These are phyloP conservation scores for Prosopis cineraria DNA, from an alignment of 306 rosid species.

Conservation along the genomic window DNA sequence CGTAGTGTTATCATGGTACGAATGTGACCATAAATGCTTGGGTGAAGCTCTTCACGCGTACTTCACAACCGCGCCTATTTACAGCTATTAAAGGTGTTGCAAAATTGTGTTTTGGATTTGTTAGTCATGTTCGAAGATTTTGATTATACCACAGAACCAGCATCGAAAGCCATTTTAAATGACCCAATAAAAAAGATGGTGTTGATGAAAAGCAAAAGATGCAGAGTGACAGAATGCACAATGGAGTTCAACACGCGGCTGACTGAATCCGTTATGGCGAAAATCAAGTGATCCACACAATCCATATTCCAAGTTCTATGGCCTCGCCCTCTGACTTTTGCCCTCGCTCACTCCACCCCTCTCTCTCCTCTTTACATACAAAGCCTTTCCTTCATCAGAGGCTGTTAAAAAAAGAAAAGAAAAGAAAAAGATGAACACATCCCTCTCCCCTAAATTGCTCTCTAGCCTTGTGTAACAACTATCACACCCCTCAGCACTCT, in stretches of 20 bases:
- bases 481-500: slow-evolving; percentile 8
- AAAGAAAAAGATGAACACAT: neutral
- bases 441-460: neutral
- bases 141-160: too few species aligned
- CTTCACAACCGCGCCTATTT: neutral
- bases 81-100: neutral
- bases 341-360: slow-evolving; percentile 6
- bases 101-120: neutral
- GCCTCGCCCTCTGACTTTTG: slow-evolving; percentile 8
- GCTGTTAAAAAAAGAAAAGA: neutral
- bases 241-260: slow-evolving; percentile 16
- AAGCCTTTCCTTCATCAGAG: slow-evolving; percentile 19
- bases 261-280: slow-evolving; percentile 21
- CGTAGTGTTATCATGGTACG: neutral
- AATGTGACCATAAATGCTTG: neutral
- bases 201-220: neutral
- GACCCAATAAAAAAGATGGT: neutral
- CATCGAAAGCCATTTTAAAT: too few species aligned
- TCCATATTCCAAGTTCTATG: neutral
- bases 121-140: neutral
- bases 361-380: slow-evolving; percentile 21
- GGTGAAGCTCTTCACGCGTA: neutral
- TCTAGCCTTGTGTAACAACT: neutral
- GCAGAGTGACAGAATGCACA: neutral
- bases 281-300: slow-evolving; percentile 34